Conservation (phyloP, 73 alveolate species). For the Paramecium octaurelia region DNA sequence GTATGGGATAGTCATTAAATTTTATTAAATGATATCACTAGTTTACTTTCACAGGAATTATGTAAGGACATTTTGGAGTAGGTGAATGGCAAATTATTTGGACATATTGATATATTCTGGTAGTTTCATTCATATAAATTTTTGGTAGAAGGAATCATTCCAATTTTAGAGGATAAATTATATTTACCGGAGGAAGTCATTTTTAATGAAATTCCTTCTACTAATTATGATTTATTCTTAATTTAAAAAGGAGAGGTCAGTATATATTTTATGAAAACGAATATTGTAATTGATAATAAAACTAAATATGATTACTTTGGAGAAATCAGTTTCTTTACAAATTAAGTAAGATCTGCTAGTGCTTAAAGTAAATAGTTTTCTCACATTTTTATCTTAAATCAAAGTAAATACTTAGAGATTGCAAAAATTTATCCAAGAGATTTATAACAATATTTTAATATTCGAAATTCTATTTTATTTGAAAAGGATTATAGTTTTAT, state of each 20-base stretch:
- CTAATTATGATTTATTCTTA: slow-evolving; percentile 52
- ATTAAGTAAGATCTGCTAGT: slow-evolving; percentile 63
- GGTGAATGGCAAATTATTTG: slow-evolving; percentile 21
- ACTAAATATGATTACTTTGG: slow-evolving; percentile 68
- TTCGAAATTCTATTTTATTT: neutral
- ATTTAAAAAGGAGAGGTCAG: slow-evolving; percentile 64
- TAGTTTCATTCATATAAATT: neutral
- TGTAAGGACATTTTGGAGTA: neutral
- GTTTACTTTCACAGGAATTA: neutral
- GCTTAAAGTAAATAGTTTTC: slow-evolving; percentile 65
- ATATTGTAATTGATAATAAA: slow-evolving; percentile 55
- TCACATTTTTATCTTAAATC: slow-evolving; percentile 31
- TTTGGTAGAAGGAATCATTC: neutral
- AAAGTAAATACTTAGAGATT: neutral
- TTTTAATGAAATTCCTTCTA: slow-evolving; percentile 58
- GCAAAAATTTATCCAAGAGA: neutral
- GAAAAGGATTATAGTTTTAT: neutral
- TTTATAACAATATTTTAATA: neutral
- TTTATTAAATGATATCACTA: neutral
- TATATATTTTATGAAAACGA: slow-evolving; percentile 55
- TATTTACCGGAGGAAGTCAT: slow-evolving; percentile 65
- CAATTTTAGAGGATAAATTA: neutral
- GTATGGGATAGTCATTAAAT: slow-evolving; percentile 47
- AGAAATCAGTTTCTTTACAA: slow-evolving; percentile 69
- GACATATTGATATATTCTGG: neutral